Percentiles rank a stretch among this genome's conserved stretches.
Conservation (phyloP, 177 flowering plant genomes). For the Vitis hybrid region DNA sequence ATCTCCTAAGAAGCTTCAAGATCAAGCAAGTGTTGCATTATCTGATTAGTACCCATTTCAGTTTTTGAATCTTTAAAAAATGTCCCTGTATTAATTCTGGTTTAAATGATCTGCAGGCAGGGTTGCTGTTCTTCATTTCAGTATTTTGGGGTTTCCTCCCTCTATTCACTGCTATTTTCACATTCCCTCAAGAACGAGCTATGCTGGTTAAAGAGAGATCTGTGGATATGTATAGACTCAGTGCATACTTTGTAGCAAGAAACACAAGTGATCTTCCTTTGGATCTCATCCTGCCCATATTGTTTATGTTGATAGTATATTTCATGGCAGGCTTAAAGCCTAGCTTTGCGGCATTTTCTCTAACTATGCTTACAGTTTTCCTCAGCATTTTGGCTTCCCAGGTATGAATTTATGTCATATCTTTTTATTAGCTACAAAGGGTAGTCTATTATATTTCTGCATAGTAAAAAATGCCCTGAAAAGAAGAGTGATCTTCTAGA, state of each 20-base stretch:
- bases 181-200: conserved; percentile 43
- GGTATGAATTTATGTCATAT: conserved; percentile 10
- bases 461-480: too few relatives aligned
- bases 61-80: neutral
- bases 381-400: conserved; percentile 36
- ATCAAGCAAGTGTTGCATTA: conserved; percentile 24
- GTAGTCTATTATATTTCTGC: too few relatives aligned
- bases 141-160: conserved; percentile 44
- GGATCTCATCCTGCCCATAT: conserved; percentile 37
- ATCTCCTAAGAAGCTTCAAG: conserved; percentile 18
- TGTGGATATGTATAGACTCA: conserved; percentile 40
- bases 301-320: conserved; percentile 26
- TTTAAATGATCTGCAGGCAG: conserved; percentile 26
- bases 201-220: conserved; percentile 42
- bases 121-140: conserved; percentile 33
- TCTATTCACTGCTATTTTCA: conserved; percentile 33
- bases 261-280: conserved; percentile 35
- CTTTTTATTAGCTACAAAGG: neutral
- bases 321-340: conserved; percentile 31
- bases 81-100: neutral
- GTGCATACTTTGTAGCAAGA: conserved; percentile 39
- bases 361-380: conserved; percentile 27
- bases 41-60: neutral
- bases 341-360: conserved; percentile 10
- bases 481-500: neutral